Base-by-base conservation (phyloP, 495 filamentous ascomycete genomes). In the Pyronema domesticum region DNA sequence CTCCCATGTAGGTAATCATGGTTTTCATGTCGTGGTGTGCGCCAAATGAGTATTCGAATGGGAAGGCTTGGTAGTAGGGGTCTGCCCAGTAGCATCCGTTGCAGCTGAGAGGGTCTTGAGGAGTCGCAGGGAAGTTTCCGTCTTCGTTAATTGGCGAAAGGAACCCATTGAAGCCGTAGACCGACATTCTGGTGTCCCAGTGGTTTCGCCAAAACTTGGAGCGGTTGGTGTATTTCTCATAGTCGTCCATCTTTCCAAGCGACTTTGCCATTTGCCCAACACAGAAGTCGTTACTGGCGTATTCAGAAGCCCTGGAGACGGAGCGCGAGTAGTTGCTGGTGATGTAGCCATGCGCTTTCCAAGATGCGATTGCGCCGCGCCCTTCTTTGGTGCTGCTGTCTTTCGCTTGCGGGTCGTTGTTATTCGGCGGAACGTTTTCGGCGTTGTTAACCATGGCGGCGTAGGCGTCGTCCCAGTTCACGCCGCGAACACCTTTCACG, bases 161-260 rank as follows among this genome's bases (percentile, higher is more conserved):
- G 64, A 85, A 86, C 9, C 82, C 81, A 1, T 69, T 70, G 62
- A 79, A 82, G 9, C 71, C 72, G 1, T 75, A 65, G 0, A 76
- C 74, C 0, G 69, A 73, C 0, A 73, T 69, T 37, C 73, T 60
- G 0, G 73, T 59, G 63, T 83, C 79, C 80, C 80, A 88, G 57
- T 84, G 81, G 61, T 84, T 83, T 7, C 76, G 71, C 83, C 83
- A 86, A 55, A 83, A 80, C 6, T 74, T 72, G 0, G 78, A 81
- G 1, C 83, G 75, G 46, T 73, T 68, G 19, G 83, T 67, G 56
- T 86, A 86, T 55, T 75, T 82, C 6, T 67, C 33, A 6, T 73
- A 70, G 51, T 84, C 80, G 0, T 68, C 67, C 0, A 52, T 45
- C 36, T 75, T 74, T 6, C 70, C 73, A 1, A 83, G 63, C 0